A percentile compares a stretch with the other conserved stretches of the same genome.
Evolutionary conservation across 495 filamentous ascomycete genomes (phyloP).

Genomic region (Penicillium ochrochloron): DNA sequence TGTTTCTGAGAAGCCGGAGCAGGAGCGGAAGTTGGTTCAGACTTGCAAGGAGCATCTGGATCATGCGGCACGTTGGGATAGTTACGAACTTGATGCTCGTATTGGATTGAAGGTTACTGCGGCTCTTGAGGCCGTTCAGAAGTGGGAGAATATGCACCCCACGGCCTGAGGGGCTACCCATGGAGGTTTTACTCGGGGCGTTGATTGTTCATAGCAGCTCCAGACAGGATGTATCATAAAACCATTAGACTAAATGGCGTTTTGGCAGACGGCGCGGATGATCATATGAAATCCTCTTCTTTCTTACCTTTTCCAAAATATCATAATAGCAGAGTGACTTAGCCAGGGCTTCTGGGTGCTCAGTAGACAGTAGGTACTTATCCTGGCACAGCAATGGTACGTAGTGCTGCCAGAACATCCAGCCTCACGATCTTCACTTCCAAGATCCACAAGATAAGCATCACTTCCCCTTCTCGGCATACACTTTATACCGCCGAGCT

Average conservation of each 20-base stretch:
- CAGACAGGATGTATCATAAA: constrained; percentile 16
- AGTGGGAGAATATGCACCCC: constrained; percentile 57
- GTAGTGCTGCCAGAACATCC: too few species aligned
- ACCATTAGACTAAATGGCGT: constrained; percentile 12
- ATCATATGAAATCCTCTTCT: neutral
- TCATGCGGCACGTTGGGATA: constrained; percentile 82
- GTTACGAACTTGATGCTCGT: constrained; percentile 83
- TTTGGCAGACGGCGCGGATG: neutral
- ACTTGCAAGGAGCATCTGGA: constrained; percentile 76
- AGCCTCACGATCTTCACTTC: neutral
- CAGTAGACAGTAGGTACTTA: neutral
- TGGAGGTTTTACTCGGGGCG: neutral
- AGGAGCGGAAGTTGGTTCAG: constrained; percentile 57
- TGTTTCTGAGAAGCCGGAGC: constrained; percentile 20
- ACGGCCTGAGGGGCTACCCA: constrained; percentile 6
- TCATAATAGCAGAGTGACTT: neutral
- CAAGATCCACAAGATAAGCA: neutral
- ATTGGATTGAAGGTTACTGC: constrained; percentile 86
- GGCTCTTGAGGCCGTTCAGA: constrained; percentile 74
- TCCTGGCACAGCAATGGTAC: too few species aligned
- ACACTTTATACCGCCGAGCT: neutral
- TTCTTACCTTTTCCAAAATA: neutral
- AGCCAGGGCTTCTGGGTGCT: neutral
- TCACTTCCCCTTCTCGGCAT: neutral
- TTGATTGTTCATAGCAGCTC: constrained; percentile 13